Evolutionary conservation across 805 yeast genomes (phyloP), one percentile per base, ranked within the genome.

Genomic region (Yamadazyma nakazawae): DNA sequence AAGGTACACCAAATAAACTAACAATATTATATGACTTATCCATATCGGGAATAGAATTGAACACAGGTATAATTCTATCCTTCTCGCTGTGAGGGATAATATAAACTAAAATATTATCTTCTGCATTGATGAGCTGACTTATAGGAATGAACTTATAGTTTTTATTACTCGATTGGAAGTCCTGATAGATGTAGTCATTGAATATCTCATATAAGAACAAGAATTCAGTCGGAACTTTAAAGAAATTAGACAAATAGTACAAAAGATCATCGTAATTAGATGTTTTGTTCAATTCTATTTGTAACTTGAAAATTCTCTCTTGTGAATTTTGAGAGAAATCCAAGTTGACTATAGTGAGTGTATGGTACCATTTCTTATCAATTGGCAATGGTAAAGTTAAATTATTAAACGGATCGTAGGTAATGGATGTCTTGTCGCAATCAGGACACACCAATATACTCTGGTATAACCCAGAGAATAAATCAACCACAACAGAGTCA

Each of bases 361-460:
- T 75, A 35, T 82, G 84, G 28, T 70, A 66, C 96, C 97, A 91
- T 40, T 76, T 72, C 42, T 82, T 79, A 40, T 79, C 79, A 2
- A 84, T 79, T 0, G 98, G 98, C 19, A 92, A 70, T 0, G 98
- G 98, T 37, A 92, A 68, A 0, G 99, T 90, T 53, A 92, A 68
- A 59, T 90, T 97, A 66, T 82, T 88, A 60, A 82, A 92, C 0
- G 99, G 98, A 62, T 92, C 99, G 67, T 91, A 94, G 0, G 97
- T 91, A 21, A 92, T 77, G 24, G 95, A 85, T 7, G 87, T 78
- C 55, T 84, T 84, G 16, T 75, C 61, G 65, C 99, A 94, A 8
- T 68, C 82, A 0, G 98, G 98, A 60, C 99, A 92, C 11, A 85
- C 76, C 45, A 94, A 71, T 0, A 97, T 90, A 1, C 96, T 89